These are phyloP conservation scores for Zygosaccharomyces pseudorouxii DNA, from an alignment of 805 yeast genomes.

Conservation along the genomic window DNA sequence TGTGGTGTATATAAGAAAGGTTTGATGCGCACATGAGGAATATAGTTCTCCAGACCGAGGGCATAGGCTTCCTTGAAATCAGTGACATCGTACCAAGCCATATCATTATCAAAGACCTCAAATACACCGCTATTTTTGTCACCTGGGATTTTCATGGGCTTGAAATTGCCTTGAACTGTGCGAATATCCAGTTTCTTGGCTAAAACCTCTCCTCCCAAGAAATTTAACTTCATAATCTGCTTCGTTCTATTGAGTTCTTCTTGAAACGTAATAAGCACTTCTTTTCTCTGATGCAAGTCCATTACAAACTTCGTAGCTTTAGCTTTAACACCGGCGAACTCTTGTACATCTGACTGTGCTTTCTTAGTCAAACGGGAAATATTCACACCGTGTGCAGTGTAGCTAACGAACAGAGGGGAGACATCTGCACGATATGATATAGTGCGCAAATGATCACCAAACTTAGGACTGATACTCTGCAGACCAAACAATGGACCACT, in stretches of 20 bases:
- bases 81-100: slow-evolving; percentile 55
- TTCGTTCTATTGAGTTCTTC: slow-evolving; percentile 45
- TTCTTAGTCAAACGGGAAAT: slow-evolving; percentile 24
- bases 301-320: slow-evolving; percentile 50
- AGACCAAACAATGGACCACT: slow-evolving; percentile 68
- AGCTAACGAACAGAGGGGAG: slow-evolving; percentile 69
- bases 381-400: slow-evolving; percentile 51
- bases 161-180: slow-evolving; percentile 46
- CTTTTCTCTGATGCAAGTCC: slow-evolving; percentile 64
- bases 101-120: slow-evolving; percentile 49
- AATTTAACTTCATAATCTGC: slow-evolving; percentile 50
- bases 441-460: slow-evolving; percentile 69
- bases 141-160: slow-evolving; percentile 24
- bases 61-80: slow-evolving; percentile 58
- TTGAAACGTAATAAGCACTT: slow-evolving; percentile 42
- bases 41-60: slow-evolving; percentile 36
- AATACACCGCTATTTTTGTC: slow-evolving; percentile 22
- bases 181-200: slow-evolving; percentile 56
- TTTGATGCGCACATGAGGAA: slow-evolving; percentile 44
- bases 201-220: slow-evolving; percentile 61
- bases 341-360: slow-evolving; percentile 28
- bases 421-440: slow-evolving; percentile 74
- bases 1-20: slow-evolving; percentile 68
- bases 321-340: slow-evolving; percentile 68
- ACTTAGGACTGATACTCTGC: slow-evolving; percentile 52